Base-by-base conservation (phyloP, 129 eudicot species). In the Logfia minima region DNA sequence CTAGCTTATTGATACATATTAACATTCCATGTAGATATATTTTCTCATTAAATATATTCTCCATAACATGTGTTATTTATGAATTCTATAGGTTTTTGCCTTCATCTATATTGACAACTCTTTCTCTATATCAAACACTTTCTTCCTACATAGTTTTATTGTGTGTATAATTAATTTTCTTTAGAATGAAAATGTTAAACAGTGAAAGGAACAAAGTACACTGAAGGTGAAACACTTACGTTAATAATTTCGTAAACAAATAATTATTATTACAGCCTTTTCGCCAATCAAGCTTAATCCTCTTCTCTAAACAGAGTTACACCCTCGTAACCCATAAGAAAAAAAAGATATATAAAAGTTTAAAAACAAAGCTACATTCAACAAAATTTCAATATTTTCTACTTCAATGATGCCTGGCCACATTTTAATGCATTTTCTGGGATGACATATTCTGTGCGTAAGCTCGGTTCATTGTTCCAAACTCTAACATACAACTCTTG, bases 361-460 rank as follows among this genome's bases (percentile, higher is more conserved):
- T 59, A 55, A 66, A 73, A n/a, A 68, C 65, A 39, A 45, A 75
- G 62, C 62, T 48, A 64, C 61, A 31, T 64, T 17, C 77, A 68
- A 10, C 71, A 58, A 14, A 18, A 60, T 68, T 59, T 51, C 4
- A 39, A 41, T 1, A 39, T 77, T 34, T 81, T 35, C 39, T 80
- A 69, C 70, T 77, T 79, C 18, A 28, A 19, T 78, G 80, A 77
- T 24, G 93, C 91, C 71, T 72, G 76, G 4, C 98, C 96, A 80
- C 98, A 92, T 64, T 78, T 87, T 34, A 89, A 43, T 70, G 90
- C 96, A 82, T 92, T 92, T 5, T 65, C 56, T 34, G 98, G 98
- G 28, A 90, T 79, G 22, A 68, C 86, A 62, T 77, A 74, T 69
- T 92, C 98, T 0, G 91, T 87, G 39, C 0, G 73, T 0, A 52